phyloP scores from a whole-genome alignment of 2,329 filamentous ascomycete species.

The Venturia aucupariae region DNA sequence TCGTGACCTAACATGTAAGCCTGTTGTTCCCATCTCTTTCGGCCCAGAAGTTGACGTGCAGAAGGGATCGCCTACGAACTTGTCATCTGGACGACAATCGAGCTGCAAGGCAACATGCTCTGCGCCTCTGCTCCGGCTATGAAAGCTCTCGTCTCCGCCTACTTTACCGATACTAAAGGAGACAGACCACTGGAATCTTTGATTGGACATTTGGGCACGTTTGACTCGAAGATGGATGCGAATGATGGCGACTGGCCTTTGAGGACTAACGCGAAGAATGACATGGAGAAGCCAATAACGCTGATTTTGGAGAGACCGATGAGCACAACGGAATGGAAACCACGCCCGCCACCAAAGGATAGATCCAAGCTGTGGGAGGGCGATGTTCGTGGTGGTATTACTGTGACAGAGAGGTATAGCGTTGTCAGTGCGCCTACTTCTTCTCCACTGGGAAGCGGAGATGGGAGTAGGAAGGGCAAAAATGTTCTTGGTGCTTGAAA shows the following conservation, averaged over 20 bases:
- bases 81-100: constrained; percentile 21
- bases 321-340: background rate
- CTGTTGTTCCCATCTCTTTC: no score
- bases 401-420: background rate
- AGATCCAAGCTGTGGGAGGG: background rate
- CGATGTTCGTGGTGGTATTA: background rate
- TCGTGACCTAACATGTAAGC: constrained; percentile 21
- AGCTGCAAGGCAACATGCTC: constrained; percentile 33
- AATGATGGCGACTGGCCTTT: background rate
- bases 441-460: background rate
- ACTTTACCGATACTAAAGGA: constrained; percentile 21
- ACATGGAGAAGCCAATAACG: background rate
- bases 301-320: background rate
- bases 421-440: background rate
- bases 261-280: background rate
- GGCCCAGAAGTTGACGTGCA: background rate
- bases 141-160: constrained; percentile 34
- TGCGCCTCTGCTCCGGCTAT: constrained; percentile 35
- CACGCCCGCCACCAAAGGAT: background rate
- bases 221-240: background rate
- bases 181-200: background rate
- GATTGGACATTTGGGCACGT: background rate
- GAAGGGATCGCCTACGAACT: constrained; percentile 21
- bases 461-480: background rate
- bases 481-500: background rate